Base-by-base conservation (phyloP, 1,284 basidiomycete species). In the Boletus sp. region DNA sequence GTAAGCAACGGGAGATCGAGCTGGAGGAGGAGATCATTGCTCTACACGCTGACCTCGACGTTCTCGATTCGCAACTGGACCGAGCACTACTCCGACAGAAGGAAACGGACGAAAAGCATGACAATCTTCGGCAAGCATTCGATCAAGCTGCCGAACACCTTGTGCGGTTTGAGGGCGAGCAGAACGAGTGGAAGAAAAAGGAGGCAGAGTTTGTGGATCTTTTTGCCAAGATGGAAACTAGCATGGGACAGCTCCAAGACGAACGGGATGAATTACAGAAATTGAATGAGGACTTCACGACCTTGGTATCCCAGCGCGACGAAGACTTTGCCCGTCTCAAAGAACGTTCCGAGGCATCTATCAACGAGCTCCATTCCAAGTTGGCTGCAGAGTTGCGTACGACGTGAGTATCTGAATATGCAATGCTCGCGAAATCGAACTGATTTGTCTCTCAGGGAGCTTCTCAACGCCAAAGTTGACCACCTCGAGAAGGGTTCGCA, bases 91-190 rank as follows among this genome's bases (percentile, higher is more conserved):
- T 84, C 59, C 78, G 88, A 56, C 87, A 92, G 69, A 88, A 87
- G 70, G 88, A 91, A 65, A 84, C 81, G 51, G 89, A 94, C 61
- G 87, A 91, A 68, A 90, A 91, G 65, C 85, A 89, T 62, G 82
- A 86, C 59, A 81, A 85, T 18, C 78, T 94, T 52, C 80, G 84
- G 27, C 75, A 81, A 53, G 86, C 90, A 22, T 92, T 94, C 65
- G 88, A 93, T 58, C 83, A 92, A 63, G 89, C 94, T 15, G 89
- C 92, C 0, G 88, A 91, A 60, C 91, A 94, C 67, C 82, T 96
- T 18, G 85, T 90, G 6, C 80, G 87, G 2, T 76, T 96, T 46
- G 93, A 96, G 75, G 77, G 78, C 57, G 89, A 94, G 65, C 85
- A 91, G 66, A 83, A 84, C 57, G 83, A 84, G 15, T 91, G 89